Evolutionary conservation across 106 monocot genomes (phyloP), one percentile per base, ranked within the genome.

Genomic region (Hemerocallis citrina): DNA sequence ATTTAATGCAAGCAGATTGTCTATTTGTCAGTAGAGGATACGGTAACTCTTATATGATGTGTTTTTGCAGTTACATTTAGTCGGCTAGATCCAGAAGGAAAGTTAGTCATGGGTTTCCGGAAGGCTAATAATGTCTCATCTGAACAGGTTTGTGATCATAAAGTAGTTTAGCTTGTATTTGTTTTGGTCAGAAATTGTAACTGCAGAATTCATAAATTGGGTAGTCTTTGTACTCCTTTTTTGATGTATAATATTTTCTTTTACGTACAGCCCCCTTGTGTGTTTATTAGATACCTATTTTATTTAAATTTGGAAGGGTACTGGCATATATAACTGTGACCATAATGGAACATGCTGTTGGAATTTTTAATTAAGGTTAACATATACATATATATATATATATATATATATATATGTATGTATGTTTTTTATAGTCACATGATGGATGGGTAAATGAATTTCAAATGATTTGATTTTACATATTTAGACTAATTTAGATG

Each of bases 71-170:
- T 98, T 46, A 98, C 96, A 63, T 98, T 98, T 68, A 98, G 96
- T 72, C 78, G 91, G 42, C 81, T 91, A 65, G 96, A 88, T 65
- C 96, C 90, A 27, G 96, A 91, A 75, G 85, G 91, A 60, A 98
- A 91, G 72, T 62, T 98, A 69, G 74, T 91, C 37, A 91, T 98
- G 96, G 96, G 96, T 47, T 98, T 85, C 58, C 68, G 96, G 44
- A 98, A 98, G 74, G 84, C 91, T 74, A 74, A 77, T 30, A 78
- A 39, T 59, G 23, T 63, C 51, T 67, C 78, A 50, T 43, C 38
- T 50, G 87, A 83, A 64, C 87, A 84, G 84, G 92, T 92, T 66
- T 25, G 74, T 63, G 10, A 24, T 8, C 32, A 50, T 30, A 32
- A 54, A 16, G 5, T 3, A 54, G 54, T 8, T 24, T 11, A 24